These are phyloP conservation scores for Phlebiopsis gigantea DNA, from an alignment of 768 basidiomycete species.

Conservation along the genomic window DNA sequence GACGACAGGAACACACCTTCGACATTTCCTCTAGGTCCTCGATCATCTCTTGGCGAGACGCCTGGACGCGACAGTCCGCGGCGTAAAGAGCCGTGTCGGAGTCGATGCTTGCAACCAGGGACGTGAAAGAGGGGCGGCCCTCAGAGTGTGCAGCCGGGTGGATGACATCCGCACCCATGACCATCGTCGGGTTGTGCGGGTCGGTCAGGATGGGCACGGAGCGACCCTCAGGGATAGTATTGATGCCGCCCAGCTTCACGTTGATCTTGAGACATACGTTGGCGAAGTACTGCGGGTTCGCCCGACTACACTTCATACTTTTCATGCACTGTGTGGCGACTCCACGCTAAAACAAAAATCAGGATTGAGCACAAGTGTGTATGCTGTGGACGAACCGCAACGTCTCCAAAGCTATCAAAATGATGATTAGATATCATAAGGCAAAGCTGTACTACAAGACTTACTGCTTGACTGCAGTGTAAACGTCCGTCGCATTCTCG, in stretches of 20 bases:
- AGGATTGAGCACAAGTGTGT: too few species aligned
- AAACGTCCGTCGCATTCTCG: slow-evolving; percentile 70
- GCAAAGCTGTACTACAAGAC: too few species aligned
- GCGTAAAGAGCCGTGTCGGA: slow-evolving; percentile 68
- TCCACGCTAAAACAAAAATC: too few species aligned
- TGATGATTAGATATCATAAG: too few species aligned
- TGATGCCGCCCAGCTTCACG: slow-evolving; percentile 82
- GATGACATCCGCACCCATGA: slow-evolving; percentile 85
- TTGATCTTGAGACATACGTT: slow-evolving; percentile 81
- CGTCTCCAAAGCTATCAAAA: slow-evolving; percentile 77
- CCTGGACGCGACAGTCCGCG: slow-evolving; percentile 58
- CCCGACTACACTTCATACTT: slow-evolving; percentile 55
- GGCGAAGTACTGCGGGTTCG: slow-evolving; percentile 74
- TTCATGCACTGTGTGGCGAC: slow-evolving; percentile 80
- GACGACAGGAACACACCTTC: slow-evolving; percentile 32
- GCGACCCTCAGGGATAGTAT: slow-evolving; percentile 65
- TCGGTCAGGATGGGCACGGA: slow-evolving; percentile 65
- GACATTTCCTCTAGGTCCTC: slow-evolving; percentile 64
- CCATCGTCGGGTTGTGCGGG: slow-evolving; percentile 67
- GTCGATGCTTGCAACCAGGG: slow-evolving; percentile 78
- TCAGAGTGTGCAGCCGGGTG: slow-evolving; percentile 77
- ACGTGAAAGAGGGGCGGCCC: slow-evolving; percentile 78
- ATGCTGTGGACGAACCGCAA: slow-evolving; percentile 34
- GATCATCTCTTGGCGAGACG: slow-evolving; percentile 70
- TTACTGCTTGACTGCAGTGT: slow-evolving; percentile 75